Evolutionary conservation across 108 stramenopile genomes (phyloP).

Genomic region (Skeletonema marinoi): DNA sequence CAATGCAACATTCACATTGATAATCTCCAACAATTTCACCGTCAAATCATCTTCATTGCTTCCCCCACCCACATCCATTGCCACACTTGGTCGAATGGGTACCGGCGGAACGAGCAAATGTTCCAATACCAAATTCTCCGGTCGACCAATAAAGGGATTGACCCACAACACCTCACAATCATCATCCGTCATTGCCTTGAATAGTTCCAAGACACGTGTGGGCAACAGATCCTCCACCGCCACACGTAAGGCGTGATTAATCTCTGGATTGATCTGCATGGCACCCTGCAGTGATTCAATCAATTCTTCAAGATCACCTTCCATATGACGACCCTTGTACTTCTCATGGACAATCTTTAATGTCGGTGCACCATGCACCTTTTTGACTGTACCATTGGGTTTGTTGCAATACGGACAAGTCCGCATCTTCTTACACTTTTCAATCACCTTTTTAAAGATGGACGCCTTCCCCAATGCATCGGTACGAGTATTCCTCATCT

Average conservation of each 20-base stretch:
- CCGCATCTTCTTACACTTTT: slow-evolving; percentile 90
- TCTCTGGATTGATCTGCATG: slow-evolving; percentile 79
- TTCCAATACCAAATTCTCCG: slow-evolving; percentile 93
- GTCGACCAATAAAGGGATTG: slow-evolving; percentile 87
- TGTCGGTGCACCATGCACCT: slow-evolving; percentile 90
- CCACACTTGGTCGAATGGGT: slow-evolving; percentile 98
- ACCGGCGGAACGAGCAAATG: slow-evolving; percentile 96
- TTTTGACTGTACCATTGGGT: slow-evolving; percentile 94
- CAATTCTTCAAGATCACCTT: slow-evolving; percentile 75
- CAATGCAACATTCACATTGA: slow-evolving; percentile 95
- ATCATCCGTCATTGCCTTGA: slow-evolving; percentile 89
- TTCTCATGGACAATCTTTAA: slow-evolving; percentile 95
- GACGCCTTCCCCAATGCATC: slow-evolving; percentile 80
- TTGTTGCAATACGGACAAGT: slow-evolving; percentile 90
- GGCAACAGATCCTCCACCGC: slow-evolving; percentile 81
- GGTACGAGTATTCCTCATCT: slow-evolving; percentile 82
- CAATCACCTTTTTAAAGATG: slow-evolving; percentile 86
- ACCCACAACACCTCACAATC: slow-evolving; percentile 97
- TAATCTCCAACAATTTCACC: slow-evolving; percentile 96
- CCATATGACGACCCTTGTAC: slow-evolving; percentile 80
- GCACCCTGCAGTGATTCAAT: slow-evolving; percentile 58
- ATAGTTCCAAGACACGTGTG: slow-evolving; percentile 83
- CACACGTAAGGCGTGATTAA: slow-evolving; percentile 47
- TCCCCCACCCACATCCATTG: slow-evolving; percentile 97
- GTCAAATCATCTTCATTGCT: slow-evolving; percentile 99